phyloP scores from a whole-genome alignment of 2,329 filamentous ascomycete species.

The Orbilia brochopaga region DNA sequence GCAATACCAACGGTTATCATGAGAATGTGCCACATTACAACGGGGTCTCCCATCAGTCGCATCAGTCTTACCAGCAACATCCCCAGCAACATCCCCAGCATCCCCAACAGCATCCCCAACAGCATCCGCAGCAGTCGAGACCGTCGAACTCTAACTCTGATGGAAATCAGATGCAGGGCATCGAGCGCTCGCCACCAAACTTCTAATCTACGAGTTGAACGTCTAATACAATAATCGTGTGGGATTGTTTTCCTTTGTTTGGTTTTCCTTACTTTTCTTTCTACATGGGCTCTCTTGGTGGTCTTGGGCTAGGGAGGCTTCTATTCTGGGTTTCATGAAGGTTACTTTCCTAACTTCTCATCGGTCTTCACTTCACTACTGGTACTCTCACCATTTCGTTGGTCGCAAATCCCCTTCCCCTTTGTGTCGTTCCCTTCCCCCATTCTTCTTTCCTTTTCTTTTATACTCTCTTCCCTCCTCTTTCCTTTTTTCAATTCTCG shows the following conservation, averaged over 20 bases:
- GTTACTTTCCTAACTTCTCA: conserved; percentile 24
- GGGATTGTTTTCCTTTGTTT: too few species aligned
- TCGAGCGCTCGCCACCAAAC: conserved; percentile 52
- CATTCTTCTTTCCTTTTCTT: too few species aligned
- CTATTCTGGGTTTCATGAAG: conserved; percentile 18
- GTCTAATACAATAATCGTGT: conserved; percentile 8
- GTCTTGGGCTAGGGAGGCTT: conserved; percentile 20
- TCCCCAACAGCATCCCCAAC: conserved; percentile 24
- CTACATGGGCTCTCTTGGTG: too few species aligned
- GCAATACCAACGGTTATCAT: conserved; percentile 12
- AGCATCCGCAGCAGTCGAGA: conserved; percentile 16
- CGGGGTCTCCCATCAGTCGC: conserved; percentile 48
- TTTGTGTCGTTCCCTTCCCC: too few species aligned
- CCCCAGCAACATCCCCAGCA: not conserved
- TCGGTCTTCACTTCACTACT: too few species aligned
- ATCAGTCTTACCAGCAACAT: conserved; percentile 39
- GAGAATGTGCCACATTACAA: conserved; percentile 42
- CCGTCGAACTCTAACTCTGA: conserved; percentile 28
- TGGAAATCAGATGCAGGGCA: conserved; percentile 54
- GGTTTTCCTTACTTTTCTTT: too few species aligned
- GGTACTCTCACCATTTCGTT: too few species aligned
- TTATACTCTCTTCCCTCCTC: conserved; percentile 2
- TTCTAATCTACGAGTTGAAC: conserved; percentile 11
- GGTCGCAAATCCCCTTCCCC: too few species aligned
- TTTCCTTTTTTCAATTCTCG: conserved; percentile 38